Evolutionary conservation across 176 grass and related monocot genomes (phyloP).

Genomic region (Pharus latifolius): DNA sequence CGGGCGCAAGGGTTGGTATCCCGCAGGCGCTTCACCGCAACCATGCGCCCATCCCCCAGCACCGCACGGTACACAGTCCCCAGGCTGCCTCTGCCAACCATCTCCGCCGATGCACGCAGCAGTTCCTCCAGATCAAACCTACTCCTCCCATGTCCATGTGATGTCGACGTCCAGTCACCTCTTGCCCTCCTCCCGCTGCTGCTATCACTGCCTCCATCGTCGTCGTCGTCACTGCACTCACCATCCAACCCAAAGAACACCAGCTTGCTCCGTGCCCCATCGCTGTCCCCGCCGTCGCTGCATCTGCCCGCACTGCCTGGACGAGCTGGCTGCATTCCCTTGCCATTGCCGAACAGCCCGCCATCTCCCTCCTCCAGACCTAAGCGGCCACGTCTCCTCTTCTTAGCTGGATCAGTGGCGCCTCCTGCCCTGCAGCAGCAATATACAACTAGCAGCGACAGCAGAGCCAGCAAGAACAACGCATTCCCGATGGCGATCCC

Average conservation of each 20-base stretch:
- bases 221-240: neutral
- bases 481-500: slow-evolving; percentile 49
- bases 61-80: slow-evolving; percentile 82
- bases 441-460: slow-evolving; percentile 40
- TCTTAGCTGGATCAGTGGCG: slow-evolving; percentile 11
- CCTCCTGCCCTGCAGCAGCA: slow-evolving; percentile 38
- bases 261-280: slow-evolving; percentile 69
- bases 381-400: slow-evolving; percentile 21
- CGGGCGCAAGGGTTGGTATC: slow-evolving; percentile 64
- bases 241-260: slow-evolving; percentile 61
- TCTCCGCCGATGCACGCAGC: slow-evolving; percentile 78
- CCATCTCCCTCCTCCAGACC: slow-evolving; percentile 20
- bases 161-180: neutral
- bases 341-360: slow-evolving; percentile 25
- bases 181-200: slow-evolving; percentile 10
- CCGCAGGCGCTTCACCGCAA: slow-evolving; percentile 68
- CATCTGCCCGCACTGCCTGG: slow-evolving; percentile 32
- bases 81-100: slow-evolving; percentile 65
- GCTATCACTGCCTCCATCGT: slow-evolving; percentile 13
- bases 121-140: slow-evolving; percentile 81
- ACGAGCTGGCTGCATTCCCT: slow-evolving; percentile 23
- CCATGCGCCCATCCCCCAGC: slow-evolving; percentile 61
- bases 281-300: slow-evolving; percentile 64
- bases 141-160: slow-evolving; percentile 15
- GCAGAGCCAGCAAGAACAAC: slow-evolving; percentile 37